phyloP scores from a whole-genome alignment of 2,329 filamentous ascomycete species.

The Cucurbitaria berberidis region DNA sequence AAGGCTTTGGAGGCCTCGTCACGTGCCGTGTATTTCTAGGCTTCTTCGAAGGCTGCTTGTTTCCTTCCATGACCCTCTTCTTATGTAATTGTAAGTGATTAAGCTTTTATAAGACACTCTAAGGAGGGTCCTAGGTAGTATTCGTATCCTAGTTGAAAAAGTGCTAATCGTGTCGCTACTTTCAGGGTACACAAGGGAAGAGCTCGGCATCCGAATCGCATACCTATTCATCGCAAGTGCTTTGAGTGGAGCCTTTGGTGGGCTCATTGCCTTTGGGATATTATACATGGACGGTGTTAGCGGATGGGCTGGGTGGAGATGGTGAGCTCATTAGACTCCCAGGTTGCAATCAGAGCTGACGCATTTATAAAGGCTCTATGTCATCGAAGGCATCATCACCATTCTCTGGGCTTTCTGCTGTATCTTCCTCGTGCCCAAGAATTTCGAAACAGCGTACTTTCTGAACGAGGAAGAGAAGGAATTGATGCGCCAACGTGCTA shows the following conservation, averaged over 20 bases:
- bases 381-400: conserved; percentile 42
- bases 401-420: conserved; percentile 36
- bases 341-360: neutral
- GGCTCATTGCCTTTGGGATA: conserved; percentile 37
- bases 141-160: no score
- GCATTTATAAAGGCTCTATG: conserved; percentile 28
- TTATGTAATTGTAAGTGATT: conserved; percentile 41
- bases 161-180: no score
- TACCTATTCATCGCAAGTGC: conserved; percentile 40
- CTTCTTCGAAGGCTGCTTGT: conserved; percentile 43
- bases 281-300: conserved; percentile 37
- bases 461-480: conserved; percentile 38
- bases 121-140: no score
- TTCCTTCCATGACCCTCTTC: conserved; percentile 41
- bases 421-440: conserved; percentile 40
- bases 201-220: conserved; percentile 35
- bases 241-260: conserved; percentile 36
- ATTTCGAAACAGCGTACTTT: conserved; percentile 44
- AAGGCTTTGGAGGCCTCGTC: conserved; percentile 28
- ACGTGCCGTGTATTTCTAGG: conserved; percentile 31
- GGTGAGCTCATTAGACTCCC: conserved; percentile 15
- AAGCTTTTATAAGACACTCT: no score
- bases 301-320: conserved; percentile 36
- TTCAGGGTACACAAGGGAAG: conserved; percentile 41
- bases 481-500: conserved; percentile 37